phyloP scores from a whole-genome alignment of 2,329 filamentous ascomycete species.

The Aspergillus tubingensis region DNA sequence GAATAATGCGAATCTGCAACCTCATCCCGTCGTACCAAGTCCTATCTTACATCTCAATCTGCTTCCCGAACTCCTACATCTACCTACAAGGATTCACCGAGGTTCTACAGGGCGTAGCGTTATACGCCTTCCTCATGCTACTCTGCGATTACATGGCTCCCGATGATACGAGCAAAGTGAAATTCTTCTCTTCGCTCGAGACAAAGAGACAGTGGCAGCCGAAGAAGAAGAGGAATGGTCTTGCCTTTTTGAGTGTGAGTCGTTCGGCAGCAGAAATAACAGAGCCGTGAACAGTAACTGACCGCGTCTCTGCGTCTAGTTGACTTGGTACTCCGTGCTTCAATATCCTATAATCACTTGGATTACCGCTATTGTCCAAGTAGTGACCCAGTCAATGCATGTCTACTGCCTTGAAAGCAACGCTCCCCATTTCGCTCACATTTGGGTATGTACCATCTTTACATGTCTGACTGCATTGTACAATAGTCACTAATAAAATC shows the following conservation, averaged over 20 bases:
- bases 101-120: constrained; percentile 43
- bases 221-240: too few species aligned
- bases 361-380: constrained; percentile 28
- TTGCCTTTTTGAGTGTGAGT: too few species aligned
- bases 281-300: not conserved
- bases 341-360: constrained; percentile 43
- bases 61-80: constrained; percentile 40
- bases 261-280: too few species aligned
- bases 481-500: too few species aligned
- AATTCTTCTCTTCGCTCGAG: not conserved
- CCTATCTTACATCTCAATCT: constrained; percentile 43
- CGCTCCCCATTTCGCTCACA: constrained; percentile 37
- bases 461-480: too few species aligned
- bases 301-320: not conserved
- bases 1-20: constrained; percentile 46
- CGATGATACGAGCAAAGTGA: constrained; percentile 20
- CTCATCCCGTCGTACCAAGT: constrained; percentile 47
- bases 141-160: constrained; percentile 47
- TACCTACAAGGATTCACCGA: constrained; percentile 46
- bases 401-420: constrained; percentile 36
- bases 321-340: constrained; percentile 20
- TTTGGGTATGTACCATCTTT: constrained; percentile 32
- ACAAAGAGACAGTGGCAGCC: too few species aligned
- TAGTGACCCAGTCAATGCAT: constrained; percentile 32
- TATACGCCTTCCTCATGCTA: constrained; percentile 50